phyloP scores from a whole-genome alignment of 2,329 filamentous ascomycete species.

The Ophiostoma sp. region DNA sequence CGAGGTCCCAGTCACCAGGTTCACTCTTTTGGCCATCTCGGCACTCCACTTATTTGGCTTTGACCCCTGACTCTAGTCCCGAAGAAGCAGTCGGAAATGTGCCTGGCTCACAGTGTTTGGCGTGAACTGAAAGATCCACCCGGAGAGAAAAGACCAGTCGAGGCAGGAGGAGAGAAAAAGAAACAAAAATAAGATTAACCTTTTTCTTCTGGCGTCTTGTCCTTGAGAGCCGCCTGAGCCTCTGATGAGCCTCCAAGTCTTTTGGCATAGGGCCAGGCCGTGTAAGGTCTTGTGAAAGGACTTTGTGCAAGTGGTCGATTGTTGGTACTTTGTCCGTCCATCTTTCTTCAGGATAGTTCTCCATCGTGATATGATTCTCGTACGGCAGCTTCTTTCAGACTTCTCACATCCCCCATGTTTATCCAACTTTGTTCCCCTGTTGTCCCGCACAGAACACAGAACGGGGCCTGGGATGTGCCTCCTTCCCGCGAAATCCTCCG shows the following conservation, averaged over 20 bases:
- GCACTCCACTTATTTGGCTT: constrained; percentile 16
- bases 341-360: too few species aligned
- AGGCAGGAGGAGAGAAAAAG: background rate
- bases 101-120: background rate
- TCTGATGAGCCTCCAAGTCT: background rate
- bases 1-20: background rate
- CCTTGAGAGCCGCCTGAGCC: background rate
- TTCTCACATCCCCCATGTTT: background rate
- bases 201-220: background rate
- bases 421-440: background rate
- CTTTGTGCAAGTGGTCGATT: background rate
- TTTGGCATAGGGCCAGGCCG: background rate
- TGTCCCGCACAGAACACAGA: background rate
- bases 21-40: background rate
- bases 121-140: background rate
- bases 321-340: background rate
- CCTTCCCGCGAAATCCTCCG: constrained; percentile 5
- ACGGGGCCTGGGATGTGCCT: background rate
- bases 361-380: background rate
- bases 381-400: background rate
- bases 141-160: background rate
- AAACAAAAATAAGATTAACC: constrained; percentile 10
- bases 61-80: constrained; percentile 19
- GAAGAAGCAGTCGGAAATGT: background rate
- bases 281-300: background rate